Evolutionary conservation across 179 eudicot species (phyloP).

Genomic region (Silene coronaria): DNA sequence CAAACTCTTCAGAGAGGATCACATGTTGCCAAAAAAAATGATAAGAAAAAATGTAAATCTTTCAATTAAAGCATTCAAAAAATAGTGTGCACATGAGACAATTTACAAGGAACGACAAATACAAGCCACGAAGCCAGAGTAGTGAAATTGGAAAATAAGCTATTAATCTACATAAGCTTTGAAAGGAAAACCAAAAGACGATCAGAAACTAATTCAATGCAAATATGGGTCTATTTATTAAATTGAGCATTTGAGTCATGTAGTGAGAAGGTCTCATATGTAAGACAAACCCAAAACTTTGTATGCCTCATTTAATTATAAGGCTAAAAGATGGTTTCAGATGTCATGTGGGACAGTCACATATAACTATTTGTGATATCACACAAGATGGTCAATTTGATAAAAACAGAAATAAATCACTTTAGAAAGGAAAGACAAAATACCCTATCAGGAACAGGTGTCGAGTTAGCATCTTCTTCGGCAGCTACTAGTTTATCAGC

Average conservation of each 20-base stretch:
- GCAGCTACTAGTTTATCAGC: conserved; percentile 59
- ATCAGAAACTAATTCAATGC: background rate
- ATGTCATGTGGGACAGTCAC: no score
- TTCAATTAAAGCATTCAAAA: background rate
- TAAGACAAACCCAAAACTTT: no score
- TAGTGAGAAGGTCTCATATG: no score
- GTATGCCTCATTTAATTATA: no score
- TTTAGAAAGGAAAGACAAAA: conserved; percentile 1
- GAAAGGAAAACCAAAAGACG: background rate
- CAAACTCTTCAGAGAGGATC: background rate
- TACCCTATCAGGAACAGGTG: conserved; percentile 92
- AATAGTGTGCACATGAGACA: background rate
- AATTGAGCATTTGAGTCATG: background rate
- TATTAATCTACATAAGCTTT: background rate
- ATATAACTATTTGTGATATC: background rate
- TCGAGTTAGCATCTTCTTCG: conserved; percentile 68
- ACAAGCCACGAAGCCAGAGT: no score
- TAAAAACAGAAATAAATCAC: background rate
- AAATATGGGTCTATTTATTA: background rate
- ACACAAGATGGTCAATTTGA: background rate
- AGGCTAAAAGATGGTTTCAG: no score
- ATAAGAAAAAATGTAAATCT: background rate
- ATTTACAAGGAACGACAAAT: background rate
- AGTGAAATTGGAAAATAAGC: background rate
- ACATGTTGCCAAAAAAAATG: conserved; percentile 12